Conservation (phyloP, 495 filamentous ascomycete genomes). For the Melanomma pulvis-pyrius region DNA sequence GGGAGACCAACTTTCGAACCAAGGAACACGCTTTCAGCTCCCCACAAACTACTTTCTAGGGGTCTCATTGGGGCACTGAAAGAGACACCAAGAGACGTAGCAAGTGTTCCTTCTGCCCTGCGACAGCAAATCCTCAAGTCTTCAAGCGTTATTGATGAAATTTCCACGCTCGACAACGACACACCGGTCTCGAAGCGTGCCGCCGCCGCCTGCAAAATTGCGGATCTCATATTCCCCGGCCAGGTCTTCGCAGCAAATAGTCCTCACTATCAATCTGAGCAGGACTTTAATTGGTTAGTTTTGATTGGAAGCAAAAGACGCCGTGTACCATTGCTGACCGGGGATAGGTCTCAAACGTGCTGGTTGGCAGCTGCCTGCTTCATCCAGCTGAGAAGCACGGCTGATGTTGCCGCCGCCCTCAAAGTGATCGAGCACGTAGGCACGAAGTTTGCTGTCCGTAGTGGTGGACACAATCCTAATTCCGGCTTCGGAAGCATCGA, state of each 20-base stretch:
- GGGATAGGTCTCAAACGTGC: slow-evolving; percentile 25
- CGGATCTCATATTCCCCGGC: slow-evolving; percentile 3
- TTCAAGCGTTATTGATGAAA: not conserved
- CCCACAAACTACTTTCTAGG: not conserved
- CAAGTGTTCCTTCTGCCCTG: not conserved
- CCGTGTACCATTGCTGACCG: not conserved
- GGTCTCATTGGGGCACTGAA: not conserved
- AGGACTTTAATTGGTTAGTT: slow-evolving; percentile 12
- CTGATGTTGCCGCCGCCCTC: slow-evolving; percentile 34
- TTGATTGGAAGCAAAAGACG: not conserved
- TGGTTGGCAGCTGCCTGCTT: slow-evolving; percentile 21
- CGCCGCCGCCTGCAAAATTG: slow-evolving; percentile 6
- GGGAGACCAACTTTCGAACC: not conserved
- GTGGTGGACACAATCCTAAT: slow-evolving; percentile 53
- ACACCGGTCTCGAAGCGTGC: slow-evolving; percentile 11
- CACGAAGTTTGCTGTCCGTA: slow-evolving; percentile 53
- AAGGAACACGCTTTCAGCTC: not conserved
- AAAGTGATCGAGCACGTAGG: slow-evolving; percentile 33
- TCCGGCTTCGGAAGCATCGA: slow-evolving; percentile 48
- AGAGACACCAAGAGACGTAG: not conserved
- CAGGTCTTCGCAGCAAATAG: slow-evolving; percentile 3
- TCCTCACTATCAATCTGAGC: not conserved
- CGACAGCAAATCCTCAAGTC: not conserved
- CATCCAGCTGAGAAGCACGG: slow-evolving; percentile 1
- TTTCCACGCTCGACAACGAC: slow-evolving; percentile 4